Percentiles rank a stretch among this genome's conserved stretches.
phyloP scores from a whole-genome alignment of 306 rosid species.

The Vigna nakashimae region DNA sequence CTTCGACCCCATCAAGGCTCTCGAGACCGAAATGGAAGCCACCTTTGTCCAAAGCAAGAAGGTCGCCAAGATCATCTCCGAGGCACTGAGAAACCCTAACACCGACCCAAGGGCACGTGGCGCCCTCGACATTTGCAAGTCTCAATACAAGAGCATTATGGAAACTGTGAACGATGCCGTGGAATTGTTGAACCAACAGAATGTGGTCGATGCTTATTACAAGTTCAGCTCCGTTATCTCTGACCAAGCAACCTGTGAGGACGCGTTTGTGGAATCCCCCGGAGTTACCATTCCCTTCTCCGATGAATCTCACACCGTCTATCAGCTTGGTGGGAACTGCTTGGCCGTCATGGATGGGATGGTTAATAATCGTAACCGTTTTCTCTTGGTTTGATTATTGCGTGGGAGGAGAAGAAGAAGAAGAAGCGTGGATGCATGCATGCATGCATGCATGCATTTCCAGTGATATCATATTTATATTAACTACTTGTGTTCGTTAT shows the following conservation, averaged over 20 bases:
- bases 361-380: background rate
- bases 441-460: too few species aligned
- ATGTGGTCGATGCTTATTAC: constrained; percentile 47
- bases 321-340: constrained; percentile 34
- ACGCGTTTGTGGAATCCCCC: constrained; percentile 29
- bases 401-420: background rate
- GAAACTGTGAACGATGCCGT: background rate
- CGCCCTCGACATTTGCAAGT: constrained; percentile 24
- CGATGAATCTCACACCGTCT: background rate
- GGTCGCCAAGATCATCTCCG: background rate
- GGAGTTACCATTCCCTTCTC: constrained; percentile 1
- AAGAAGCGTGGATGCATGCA: too few species aligned
- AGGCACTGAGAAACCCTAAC: background rate
- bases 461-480: too few species aligned
- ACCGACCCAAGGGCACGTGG: background rate
- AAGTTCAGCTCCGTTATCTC: constrained; percentile 28
- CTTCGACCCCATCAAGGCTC: constrained; percentile 42
- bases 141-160: background rate
- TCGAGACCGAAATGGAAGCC: constrained; percentile 21
- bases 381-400: background rate
- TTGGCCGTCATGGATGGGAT: constrained; percentile 37
- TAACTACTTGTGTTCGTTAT: too few species aligned
- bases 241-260: background rate
- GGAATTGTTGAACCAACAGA: background rate
- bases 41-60: background rate